Base-by-base conservation (phyloP, 73 alveolate species). In the Tetrahymena thermophila region DNA sequence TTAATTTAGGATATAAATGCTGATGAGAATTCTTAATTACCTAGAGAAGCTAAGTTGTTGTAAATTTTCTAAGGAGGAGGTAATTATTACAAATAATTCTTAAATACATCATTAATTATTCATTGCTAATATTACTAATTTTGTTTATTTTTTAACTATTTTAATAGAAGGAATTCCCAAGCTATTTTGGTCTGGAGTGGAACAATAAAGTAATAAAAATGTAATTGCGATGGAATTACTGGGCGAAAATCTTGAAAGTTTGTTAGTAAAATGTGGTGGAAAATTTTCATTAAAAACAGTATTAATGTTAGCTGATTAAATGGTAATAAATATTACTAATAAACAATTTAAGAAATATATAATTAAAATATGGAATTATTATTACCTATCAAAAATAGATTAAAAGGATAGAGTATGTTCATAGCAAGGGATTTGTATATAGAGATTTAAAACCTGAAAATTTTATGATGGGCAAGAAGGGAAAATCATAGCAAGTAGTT, bases 391-490 rank as follows among this genome's bases (percentile, higher is more conserved):
- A 71, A 17, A 71, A 71, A 85, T 93, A 17, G 55, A 84, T 96
- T 55, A 96, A 96, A 43, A 96, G 98, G 94, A 94, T 97, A 42
- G 97, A 97, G 95, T 96, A 58, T 94, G 84, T 97, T 21, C 98
- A 97, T 94, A 94, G 96, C 35, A 95, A 95, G 84, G 96, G 96
- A 35, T 93, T 96, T 35, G 95, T 97, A 95, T 98, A 97, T 94
- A 95, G 98, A 94, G 98, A 97, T 96, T 84, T 97, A 17, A 97
- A 97, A 34, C 98, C 98, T 17, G 98, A 97, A 83, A 97, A 97
- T 95, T 93, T 97, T 42, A 56, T 94, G 93, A 97, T 97, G 71
- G 98, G 98, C 28, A 96, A 96, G 23, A 95, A 95, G 35, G 96
- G 95, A 55, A 94, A 93, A 16, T 96, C 95, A 55, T 58, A 93